These are phyloP conservation scores for Cornus florida DNA, from an alignment of 148 eudicot species.

Conservation along the genomic window DNA sequence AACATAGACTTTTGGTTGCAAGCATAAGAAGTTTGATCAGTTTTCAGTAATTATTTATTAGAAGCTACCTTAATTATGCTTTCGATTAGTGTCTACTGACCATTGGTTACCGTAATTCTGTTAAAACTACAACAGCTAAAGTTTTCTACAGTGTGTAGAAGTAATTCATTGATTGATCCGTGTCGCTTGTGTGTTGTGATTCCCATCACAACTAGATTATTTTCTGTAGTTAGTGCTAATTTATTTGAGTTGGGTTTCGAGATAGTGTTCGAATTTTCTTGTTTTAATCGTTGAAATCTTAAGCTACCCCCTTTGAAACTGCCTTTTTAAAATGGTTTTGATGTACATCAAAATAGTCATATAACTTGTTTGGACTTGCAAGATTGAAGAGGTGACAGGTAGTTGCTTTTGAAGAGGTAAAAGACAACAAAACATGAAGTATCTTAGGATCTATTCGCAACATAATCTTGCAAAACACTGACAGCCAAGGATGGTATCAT, in stretches of 20 bases:
- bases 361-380: not conserved
- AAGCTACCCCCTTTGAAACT: not conserved
- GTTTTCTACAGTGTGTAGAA: not conserved
- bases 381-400: not conserved
- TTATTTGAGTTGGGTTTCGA: not conserved
- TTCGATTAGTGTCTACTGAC: not conserved
- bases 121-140: not conserved
- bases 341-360: not conserved
- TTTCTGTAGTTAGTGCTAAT: not conserved
- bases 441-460: not conserved
- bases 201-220: not conserved
- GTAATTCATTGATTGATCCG: not conserved
- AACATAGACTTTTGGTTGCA: not conserved
- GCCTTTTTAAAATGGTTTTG: slow-evolving; percentile 3
- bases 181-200: not conserved
- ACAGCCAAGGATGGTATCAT: no score
- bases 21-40: not conserved
- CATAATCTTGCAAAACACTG: not conserved
- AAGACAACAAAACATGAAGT: not conserved
- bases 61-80: not conserved
- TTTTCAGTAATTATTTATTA: not conserved
- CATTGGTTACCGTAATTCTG: not conserved
- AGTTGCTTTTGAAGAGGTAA: slow-evolving; percentile 1
- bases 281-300: not conserved
- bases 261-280: not conserved